Evolutionary conservation across 352 stramenopile species (phyloP).

Genomic region (Phytophthora fragariae): DNA sequence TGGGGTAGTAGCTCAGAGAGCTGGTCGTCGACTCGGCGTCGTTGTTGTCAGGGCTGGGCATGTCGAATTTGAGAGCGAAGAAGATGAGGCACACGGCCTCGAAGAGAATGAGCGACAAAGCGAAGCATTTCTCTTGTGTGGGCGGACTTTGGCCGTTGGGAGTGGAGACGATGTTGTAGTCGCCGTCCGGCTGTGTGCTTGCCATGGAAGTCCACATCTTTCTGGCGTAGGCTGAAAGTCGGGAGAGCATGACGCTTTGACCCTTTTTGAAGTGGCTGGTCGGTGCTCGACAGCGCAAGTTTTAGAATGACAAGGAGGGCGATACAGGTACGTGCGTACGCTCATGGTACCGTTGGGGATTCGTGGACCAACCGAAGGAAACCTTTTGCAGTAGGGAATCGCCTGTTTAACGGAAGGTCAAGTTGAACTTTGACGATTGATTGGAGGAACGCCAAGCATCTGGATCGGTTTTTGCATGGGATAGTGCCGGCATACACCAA

Average conservation of each 20-base stretch:
- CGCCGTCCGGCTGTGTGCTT: not conserved
- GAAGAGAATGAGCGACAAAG: constrained; percentile 48
- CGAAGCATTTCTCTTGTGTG: constrained; percentile 35
- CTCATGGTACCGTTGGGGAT: constrained; percentile 1
- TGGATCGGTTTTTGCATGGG: not conserved
- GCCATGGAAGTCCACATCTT: constrained; percentile 3
- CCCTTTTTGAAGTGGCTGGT: not conserved
- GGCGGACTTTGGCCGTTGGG: not conserved
- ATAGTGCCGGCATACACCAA: not conserved
- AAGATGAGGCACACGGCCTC: constrained; percentile 56
- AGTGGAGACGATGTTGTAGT: constrained; percentile 2
- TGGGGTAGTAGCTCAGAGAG: constrained; percentile 44
- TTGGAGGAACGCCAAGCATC: constrained; percentile 1
- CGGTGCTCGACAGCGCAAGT: not conserved
- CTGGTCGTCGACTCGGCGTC: not conserved
- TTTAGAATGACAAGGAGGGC: not conserved
- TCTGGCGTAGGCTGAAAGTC: constrained; percentile 2
- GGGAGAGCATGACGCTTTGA: not conserved
- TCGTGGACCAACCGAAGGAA: constrained; percentile 1
- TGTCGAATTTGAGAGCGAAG: constrained; percentile 60
- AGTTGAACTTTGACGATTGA: constrained; percentile 11
- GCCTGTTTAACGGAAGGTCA: constrained; percentile 10
- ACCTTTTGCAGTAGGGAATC: not conserved
- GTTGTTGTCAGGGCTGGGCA: constrained; percentile 26
- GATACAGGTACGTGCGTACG: not conserved